These are phyloP conservation scores for Pythium phragmiticola DNA, from an alignment of 352 stramenopile genomes.

Conservation along the genomic window DNA sequence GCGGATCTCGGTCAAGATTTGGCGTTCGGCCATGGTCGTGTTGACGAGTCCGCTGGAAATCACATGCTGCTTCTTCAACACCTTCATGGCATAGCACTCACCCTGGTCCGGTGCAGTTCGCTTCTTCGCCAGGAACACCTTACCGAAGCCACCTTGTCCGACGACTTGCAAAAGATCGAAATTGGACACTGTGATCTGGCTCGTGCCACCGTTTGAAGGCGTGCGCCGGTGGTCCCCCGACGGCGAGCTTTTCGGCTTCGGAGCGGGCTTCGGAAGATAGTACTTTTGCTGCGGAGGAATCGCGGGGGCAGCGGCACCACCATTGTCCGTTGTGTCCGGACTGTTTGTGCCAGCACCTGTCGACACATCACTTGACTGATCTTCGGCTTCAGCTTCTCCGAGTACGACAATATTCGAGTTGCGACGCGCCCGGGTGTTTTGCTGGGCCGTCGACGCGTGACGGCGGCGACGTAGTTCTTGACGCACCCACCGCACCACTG, in stretches of 20 bases:
- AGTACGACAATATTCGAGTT: constrained; percentile 89
- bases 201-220: constrained; percentile 24
- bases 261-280: constrained; percentile 74
- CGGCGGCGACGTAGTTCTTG: constrained; percentile 52
- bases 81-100: constrained; percentile 99
- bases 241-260: constrained; percentile 37
- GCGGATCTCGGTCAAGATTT: constrained; percentile 90
- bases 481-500: constrained; percentile 79
- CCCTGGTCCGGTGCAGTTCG: constrained; percentile 84
- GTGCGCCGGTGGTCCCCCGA: constrained; percentile 16
- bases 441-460: constrained; percentile 22
- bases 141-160: constrained; percentile 96
- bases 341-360: constrained; percentile 30
- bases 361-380: constrained; percentile 65
- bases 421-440: constrained; percentile 33
- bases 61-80: constrained; percentile 93
- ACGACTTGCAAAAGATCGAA: constrained; percentile 98
- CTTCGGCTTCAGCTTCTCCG: constrained; percentile 76
- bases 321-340: not conserved
- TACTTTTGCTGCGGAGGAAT: constrained; percentile 70
- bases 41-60: constrained; percentile 91
- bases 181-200: constrained; percentile 70
- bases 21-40: constrained; percentile 92
- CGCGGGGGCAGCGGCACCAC: not conserved
- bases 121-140: constrained; percentile 98